Evolutionary conservation across 306 rosid species (phyloP), one percentile per base, ranked within the genome.

Genomic region (Ormosia emarginata): DNA sequence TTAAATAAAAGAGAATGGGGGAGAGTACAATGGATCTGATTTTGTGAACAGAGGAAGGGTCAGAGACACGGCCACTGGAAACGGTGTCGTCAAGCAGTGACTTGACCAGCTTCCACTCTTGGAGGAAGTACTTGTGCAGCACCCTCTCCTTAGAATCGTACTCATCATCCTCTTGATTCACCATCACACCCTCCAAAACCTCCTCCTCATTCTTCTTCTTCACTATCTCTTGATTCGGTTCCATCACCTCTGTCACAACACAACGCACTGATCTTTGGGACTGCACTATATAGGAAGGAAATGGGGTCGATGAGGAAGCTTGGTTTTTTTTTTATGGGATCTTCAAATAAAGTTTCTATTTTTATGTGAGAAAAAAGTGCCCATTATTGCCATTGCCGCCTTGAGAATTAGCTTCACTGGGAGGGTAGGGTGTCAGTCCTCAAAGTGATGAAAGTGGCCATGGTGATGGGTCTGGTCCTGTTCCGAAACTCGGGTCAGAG

Each of bases 121-220:
- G 94, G 58, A 95, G 98, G 86, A 95, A 95, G 85, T 92, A 93
- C 90, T 93, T 95, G 61, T 93, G 91, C 9, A 95, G 84, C 39
- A 95, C 97, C 37, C 81, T 82, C 79, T 95, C 99, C 77, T 93
- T 95, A 17, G 98, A 83, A 36, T 88, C 98, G 70, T 78, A 76
- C 82, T 93, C 98, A 77, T 90, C 98, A 1, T 93, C 97, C 0
- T 93, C 97, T 53, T 85, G 93, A 46, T 65, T 82, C 71, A 77
- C 9, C 24, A 14, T 7, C 63, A 58, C 59, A 17, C 34, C 74
- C 5, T 76, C 87, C 55, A 56, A 11, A 32, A 67, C 86, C 55
- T 83, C 68, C 33, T 74, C 83, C 77, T n/a, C 57, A 5, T 14
- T 66, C 50, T 15, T 79, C 62, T 14, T 65, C 56, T 86, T 83